Evolutionary conservation across 2,329 filamentous ascomycete genomes (phyloP), one percentile per base, ranked within the genome.

Genomic region (Purpureocillium takamizusanense): DNA sequence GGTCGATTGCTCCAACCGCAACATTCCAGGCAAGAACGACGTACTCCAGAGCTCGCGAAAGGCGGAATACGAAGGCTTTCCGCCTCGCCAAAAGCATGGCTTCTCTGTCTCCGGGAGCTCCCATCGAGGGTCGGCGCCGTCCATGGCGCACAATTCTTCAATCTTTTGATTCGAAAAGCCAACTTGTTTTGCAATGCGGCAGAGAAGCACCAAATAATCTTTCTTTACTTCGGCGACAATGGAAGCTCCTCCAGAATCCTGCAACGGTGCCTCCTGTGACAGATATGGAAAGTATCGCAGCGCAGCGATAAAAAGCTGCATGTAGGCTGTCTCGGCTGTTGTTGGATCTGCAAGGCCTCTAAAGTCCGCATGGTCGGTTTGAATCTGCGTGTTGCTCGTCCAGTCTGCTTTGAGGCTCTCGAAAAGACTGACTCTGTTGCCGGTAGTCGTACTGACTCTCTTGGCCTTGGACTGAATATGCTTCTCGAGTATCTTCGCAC

Each of bases 251-350:
- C n/a, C 29, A 33, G 15, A 16, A 9, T 42, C 40, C 14, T 35
- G 14, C n/a, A 42, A 33, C 18, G 32, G 36, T 21, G 32, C 25
- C n/a, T 42, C 32, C n/a, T 12, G 14, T 11, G 15, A 37, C 21
- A 42, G 28, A 9, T 32, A 30, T 5, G 36, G 36, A 30, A 42
- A 42, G 11, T 42, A 42, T 11, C 28, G 14, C 28, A 42, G 28
- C 12, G 40, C 31, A 17, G 40, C 32, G n/a, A 42, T 38, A 13
- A 42, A 23, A 10, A 42, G n/a, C 33, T 42, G 27, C n/a, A 38
- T 37, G 12, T 32, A 38, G 15, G 36, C 36, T 13, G 34, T 13
- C 12, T 27, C 12, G 30, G 32, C 18, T 30, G 8, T 38, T 18
- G 27, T 23, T 2, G 15, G 3, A 16, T 27, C 14, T 16, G 4